Evolutionary conservation across 805 yeast genomes (phyloP).

Genomic region (Candida adriatica): DNA sequence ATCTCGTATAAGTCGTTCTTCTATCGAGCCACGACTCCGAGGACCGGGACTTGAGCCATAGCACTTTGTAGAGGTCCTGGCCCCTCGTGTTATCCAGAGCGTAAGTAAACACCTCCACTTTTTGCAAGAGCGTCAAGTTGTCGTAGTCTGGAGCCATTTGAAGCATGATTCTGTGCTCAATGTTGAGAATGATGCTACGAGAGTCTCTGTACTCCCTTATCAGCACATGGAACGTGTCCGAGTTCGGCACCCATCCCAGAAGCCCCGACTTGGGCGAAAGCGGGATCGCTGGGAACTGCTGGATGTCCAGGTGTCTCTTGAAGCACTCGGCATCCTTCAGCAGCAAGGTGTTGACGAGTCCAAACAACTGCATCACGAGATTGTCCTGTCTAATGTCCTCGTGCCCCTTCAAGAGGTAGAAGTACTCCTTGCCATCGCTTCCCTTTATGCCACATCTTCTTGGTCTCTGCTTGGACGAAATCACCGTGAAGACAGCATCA

Average conservation of each 20-base stretch:
- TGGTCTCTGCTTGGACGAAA: conserved; percentile 94
- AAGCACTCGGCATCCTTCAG: conserved; percentile 92
- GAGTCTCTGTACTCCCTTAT: conserved; percentile 91
- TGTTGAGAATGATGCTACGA: conserved; percentile 79
- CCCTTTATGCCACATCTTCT: conserved; percentile 75
- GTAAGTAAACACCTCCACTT: conserved; percentile 93
- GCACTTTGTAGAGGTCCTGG: conserved; percentile 88
- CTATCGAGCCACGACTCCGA: conserved; percentile 98
- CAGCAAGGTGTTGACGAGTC: conserved; percentile 85
- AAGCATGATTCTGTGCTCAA: conserved; percentile 91
- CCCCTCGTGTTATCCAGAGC: conserved; percentile 95
- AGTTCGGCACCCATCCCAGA: conserved; percentile 94
- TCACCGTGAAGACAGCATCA: conserved; percentile 79
- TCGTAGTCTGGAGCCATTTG: conserved; percentile 98
- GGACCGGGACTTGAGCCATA: conserved; percentile 93
- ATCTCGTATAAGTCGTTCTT: conserved; percentile 91
- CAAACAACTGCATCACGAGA: conserved; percentile 95
- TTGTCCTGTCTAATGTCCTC: conserved; percentile 98
- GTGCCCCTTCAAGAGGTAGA: conserved; percentile 82
- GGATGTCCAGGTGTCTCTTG: conserved; percentile 90
- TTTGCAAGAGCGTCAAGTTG: conserved; percentile 77
- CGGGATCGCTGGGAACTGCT: conserved; percentile 89
- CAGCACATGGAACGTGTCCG: conserved; percentile 92
- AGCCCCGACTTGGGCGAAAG: conserved; percentile 95
- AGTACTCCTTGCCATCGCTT: conserved; percentile 87